These are phyloP conservation scores for Dictyostelium firmibasis DNA, from an alignment of 78 protist species.

Conservation along the genomic window DNA sequence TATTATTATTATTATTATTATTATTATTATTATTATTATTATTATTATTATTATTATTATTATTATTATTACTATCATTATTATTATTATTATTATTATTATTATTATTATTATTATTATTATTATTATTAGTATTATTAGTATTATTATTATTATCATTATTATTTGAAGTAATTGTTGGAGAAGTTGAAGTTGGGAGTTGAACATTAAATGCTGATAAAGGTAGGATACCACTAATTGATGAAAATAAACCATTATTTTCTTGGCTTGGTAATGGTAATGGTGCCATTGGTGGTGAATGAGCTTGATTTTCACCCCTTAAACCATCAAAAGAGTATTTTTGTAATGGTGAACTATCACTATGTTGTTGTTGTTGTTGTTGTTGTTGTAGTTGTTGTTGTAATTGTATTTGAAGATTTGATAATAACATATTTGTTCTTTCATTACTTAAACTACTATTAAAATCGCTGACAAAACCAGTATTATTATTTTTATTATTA, in stretches of 20 bases:
- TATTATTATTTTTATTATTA: too few species aligned
- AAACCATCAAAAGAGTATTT: neutral
- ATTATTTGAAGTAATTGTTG: neutral
- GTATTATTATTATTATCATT: too few species aligned
- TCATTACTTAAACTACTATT: neutral
- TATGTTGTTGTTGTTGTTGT: neutral
- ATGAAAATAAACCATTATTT: neutral
- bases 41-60: neutral
- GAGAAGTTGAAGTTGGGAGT: neutral
- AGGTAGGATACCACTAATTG: neutral
- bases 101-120: too few species aligned
- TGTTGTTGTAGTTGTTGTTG: neutral
- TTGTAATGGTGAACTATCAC: neutral
- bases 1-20: neutral
- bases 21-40: neutral
- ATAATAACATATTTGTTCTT: neutral
- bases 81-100: neutral
- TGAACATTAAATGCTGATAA: neutral
- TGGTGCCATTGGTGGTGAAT: neutral
- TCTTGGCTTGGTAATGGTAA: neutral
- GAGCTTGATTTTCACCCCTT: neutral
- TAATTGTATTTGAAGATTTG: neutral
- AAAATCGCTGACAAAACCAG: too few species aligned
- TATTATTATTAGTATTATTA: too few species aligned
- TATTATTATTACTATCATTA: neutral